Evolutionary conservation across 768 basidiomycete species (phyloP), one percentile per base, ranked within the genome.

Genomic region (Russula vinacea): DNA sequence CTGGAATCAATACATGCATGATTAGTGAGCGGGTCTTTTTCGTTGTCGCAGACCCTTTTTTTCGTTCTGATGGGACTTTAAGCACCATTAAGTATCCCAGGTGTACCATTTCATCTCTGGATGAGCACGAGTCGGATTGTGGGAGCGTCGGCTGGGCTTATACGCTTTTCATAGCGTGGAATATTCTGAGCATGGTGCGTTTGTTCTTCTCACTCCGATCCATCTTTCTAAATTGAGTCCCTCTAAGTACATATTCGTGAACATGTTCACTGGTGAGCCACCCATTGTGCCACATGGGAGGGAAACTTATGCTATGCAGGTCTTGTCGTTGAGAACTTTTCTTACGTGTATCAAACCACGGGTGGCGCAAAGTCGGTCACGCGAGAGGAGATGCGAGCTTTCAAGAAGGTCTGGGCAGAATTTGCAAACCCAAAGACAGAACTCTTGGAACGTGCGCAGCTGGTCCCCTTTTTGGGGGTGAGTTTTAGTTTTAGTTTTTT

Each of bases 1-100:
- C 0, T 98, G 96, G 96, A 98, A 98, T 73, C 86, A 88, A 69
- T 97, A 88, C 73, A 98, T 98, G 96, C 95, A 98, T 72, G 92
- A 98, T 76, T 96, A 86, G 92, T 94, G 73, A 71, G 88, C 35
- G 7, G 55, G 0, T 33, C 17, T 19, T 22, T 26, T 24, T 49
- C 2, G 22, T 45, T 42, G 16, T 32, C 26, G 40, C 4, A 14
- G 1, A 16, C 4, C 16, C 17, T 14, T 8, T 13, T 26, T 13
- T 22, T 16, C 39, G 1, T 40, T 50, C 50, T 70, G 24, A 71
- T 63, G 52, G 14, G 24, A 51, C 32, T 62, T 13, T 55, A n/a
- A 96, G 93, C 71, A 80, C 90, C 16, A 67, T 90, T 32, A 79
- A 80, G 0, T 90, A 89, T 70, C 94, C 94, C 29, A 84, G 87